phyloP scores from a whole-genome alignment of 2,329 filamentous ascomycete species.

The Zasmidium citrigriseum region DNA sequence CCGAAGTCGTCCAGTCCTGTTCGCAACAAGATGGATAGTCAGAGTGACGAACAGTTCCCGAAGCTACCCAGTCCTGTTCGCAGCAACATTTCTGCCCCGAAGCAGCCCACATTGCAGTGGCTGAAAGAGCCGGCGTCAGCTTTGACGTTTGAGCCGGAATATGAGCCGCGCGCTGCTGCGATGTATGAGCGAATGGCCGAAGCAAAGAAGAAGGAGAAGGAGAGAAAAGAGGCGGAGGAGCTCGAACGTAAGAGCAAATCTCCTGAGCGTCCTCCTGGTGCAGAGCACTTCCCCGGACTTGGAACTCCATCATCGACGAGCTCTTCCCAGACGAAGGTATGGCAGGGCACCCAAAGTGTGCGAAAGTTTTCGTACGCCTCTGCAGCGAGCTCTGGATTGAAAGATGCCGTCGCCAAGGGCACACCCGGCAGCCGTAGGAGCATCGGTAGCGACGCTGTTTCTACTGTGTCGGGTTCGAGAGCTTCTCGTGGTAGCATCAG shows the following conservation, averaged over 20 bases:
- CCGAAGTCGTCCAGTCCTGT: no score
- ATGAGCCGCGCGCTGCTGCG: not conserved
- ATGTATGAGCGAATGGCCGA: not conserved
- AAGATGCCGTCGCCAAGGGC: conserved; percentile 1
- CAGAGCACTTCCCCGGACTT: conserved; percentile 25
- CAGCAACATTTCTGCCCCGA: not conserved
- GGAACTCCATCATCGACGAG: not conserved
- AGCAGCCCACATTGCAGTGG: not conserved
- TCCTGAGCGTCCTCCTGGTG: conserved; percentile 10
- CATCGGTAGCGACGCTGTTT: not conserved
- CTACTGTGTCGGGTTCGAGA: not conserved
- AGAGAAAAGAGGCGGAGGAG: not conserved
- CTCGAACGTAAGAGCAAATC: not conserved
- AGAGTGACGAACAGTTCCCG: not conserved
- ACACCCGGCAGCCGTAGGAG: not conserved
- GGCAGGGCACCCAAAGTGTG: not conserved
- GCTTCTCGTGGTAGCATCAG: not conserved
- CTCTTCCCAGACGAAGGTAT: not conserved
- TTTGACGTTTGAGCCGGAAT: not conserved
- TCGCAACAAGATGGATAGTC: no score
- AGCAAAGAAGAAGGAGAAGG: not conserved
- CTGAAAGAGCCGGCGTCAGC: no score
- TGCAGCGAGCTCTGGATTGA: conserved; percentile 9
- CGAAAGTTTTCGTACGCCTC: conserved; percentile 23
- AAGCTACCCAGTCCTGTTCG: not conserved